A percentile compares a stretch with the other conserved stretches of the same genome.
phyloP scores from a whole-genome alignment of 768 basidiomycete species.

The Crepidotus variabilis region DNA sequence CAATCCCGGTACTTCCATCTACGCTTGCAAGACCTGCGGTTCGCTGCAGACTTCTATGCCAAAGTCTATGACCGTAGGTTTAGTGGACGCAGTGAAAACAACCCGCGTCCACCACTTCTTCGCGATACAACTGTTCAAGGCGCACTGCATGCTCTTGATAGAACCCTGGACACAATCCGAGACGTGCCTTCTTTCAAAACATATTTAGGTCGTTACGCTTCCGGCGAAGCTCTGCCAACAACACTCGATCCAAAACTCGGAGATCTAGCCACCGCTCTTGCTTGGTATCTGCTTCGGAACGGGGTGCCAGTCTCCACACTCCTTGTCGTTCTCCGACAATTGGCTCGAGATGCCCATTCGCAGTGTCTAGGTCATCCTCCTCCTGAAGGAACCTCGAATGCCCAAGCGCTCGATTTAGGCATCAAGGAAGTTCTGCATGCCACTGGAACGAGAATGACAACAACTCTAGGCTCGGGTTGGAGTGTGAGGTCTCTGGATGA shows the following conservation, averaged over 20 bases:
- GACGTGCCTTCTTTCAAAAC: constrained; percentile 33
- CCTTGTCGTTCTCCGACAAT: constrained; percentile 54
- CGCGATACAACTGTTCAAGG: constrained; percentile 70
- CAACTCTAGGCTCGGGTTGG: constrained; percentile 70
- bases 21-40: constrained; percentile 68
- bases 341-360: constrained; percentile 59
- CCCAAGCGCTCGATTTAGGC: constrained; percentile 34
- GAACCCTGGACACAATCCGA: constrained; percentile 47
- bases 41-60: constrained; percentile 73
- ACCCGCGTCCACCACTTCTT: constrained; percentile 61
- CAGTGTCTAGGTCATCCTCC: constrained; percentile 47
- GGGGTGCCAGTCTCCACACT: constrained; percentile 68
- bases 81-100: constrained; percentile 67
- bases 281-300: constrained; percentile 71
- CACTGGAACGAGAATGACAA: constrained; percentile 79
- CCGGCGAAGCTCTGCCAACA: constrained; percentile 39
- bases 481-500: constrained; percentile 66
- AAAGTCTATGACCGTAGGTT: constrained; percentile 73
- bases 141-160: constrained; percentile 59
- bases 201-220: constrained; percentile 51
- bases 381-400: constrained; percentile 48
- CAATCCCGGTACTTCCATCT: constrained; percentile 60
- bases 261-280: constrained; percentile 30
- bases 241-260: constrained; percentile 6
- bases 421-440: constrained; percentile 86